Base-by-base conservation (phyloP, 208 protist species). In the Trypanosoma melophagium region DNA sequence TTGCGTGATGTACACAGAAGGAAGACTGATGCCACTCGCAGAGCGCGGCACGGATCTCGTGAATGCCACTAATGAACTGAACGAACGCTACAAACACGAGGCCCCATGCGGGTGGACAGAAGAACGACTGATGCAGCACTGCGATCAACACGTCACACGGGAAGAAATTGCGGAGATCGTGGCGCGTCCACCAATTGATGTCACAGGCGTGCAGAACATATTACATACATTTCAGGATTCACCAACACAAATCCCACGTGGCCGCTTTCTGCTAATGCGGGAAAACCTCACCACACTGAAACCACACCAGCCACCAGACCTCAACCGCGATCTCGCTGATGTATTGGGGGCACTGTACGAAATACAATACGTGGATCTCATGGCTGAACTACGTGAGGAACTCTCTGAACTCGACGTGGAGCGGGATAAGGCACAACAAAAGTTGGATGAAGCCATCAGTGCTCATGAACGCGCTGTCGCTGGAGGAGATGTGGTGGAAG, bases 21-120 rank as follows among this genome's bases (percentile, higher is more conserved):
- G 81, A 47, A 85, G 88, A 51, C 81, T 94, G 19, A 58, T 80
- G 9, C 69, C 81, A 16, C 80, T 94, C n/a, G 54, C 54, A 12
- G 22, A 49, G 4, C 82, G 89, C 25, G 83, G 77, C 14, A 63
- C 55, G 7, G 60, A 58, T 35, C 55, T 92, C 12, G n/a, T 71
- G 40, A 64, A 19, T 4, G 79, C 81, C 49, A 21, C 70, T 19
- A 2, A 19, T 13, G 78, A 86, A 66, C 50, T 90, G 53, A 69
- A 65, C 16, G 66, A 69, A n/a, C 66, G 69, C 49, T 94, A 94
- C 79, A 69, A 57, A 47, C 81, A 90, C 59, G 81, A 89, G 53
- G 74, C 78, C 4, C 81, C 88, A 19, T 86, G 80, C 45, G 85
- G 86, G 21, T 94, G 88, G 88, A 71, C 63, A n/a, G 88, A 94